Evolutionary conservation across 805 yeast genomes (phyloP).

Genomic region (Candida ovalis): DNA sequence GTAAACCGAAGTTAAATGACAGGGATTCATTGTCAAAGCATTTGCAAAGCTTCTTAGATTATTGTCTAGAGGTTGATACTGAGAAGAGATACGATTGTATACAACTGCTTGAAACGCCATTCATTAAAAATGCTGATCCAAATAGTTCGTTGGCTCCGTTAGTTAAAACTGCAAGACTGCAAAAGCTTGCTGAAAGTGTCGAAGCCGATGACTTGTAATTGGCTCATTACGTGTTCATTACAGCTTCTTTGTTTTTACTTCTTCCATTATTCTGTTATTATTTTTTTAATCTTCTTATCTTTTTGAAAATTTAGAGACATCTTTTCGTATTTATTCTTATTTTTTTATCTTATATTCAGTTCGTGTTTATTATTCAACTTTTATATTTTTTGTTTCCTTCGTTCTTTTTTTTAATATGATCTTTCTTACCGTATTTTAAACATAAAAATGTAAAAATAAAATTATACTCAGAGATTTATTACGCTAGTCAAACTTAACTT

Average conservation of each 20-base stretch:
- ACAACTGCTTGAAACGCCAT: conserved; percentile 64
- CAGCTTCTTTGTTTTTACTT: neutral
- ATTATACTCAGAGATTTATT: too few relatives aligned
- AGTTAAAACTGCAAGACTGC: conserved; percentile 69
- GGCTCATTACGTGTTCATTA: neutral
- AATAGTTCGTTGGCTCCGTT: conserved; percentile 64
- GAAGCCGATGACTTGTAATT: conserved; percentile 18
- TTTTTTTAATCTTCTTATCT: neutral
- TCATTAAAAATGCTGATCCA: conserved; percentile 59
- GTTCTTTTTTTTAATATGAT: neutral
- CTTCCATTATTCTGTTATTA: neutral
- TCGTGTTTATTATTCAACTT: neutral
- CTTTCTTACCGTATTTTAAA: neutral
- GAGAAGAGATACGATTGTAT: conserved; percentile 76
- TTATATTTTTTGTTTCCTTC: neutral
- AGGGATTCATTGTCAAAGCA: conserved; percentile 72
- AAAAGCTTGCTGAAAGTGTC: conserved; percentile 40
- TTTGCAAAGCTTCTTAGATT: conserved; percentile 65
- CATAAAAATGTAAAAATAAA: too few relatives aligned
- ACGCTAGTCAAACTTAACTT: too few relatives aligned
- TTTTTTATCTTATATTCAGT: neutral
- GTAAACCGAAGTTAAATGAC: conserved; percentile 68
- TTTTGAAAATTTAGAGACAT: neutral
- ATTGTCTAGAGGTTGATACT: conserved; percentile 80
- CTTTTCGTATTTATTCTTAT: neutral